Percentiles rank a stretch among this genome's conserved stretches.
Evolutionary conservation across 768 basidiomycete species (phyloP).

Genomic region (Rhodotorula kratochvilovae): DNA sequence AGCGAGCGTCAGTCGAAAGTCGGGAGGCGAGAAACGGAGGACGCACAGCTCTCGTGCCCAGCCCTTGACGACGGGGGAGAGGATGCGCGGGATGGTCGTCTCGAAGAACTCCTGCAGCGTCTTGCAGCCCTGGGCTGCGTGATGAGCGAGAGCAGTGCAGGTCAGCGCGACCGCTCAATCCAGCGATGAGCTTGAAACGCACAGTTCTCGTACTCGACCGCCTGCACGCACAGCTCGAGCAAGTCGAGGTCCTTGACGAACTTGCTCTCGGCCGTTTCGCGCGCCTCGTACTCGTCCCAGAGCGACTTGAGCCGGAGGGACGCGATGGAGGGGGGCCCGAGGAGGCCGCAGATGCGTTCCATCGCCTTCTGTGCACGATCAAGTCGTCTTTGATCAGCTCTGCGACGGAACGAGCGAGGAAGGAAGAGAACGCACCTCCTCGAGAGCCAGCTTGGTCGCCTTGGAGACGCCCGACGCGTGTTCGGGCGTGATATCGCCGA

Average conservation of each 20-base stretch:
- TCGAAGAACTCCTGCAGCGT: conserved; percentile 73
- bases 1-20: not conserved
- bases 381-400: not conserved
- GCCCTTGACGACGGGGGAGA: conserved; percentile 64
- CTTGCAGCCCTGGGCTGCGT: conserved; percentile 59
- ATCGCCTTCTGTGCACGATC: conserved; percentile 67
- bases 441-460: conserved; percentile 69
- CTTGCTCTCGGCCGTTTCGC: conserved; percentile 66
- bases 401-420: not conserved
- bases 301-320: conserved; percentile 55
- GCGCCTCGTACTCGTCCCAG: conserved; percentile 80
- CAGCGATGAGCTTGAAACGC: not conserved
- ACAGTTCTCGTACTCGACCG: conserved; percentile 49
- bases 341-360: conserved; percentile 78
- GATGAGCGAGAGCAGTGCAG: conserved; percentile 49
- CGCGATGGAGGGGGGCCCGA: conserved; percentile 70
- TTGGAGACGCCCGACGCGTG: conserved; percentile 69
- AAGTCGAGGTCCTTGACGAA: conserved; percentile 89
- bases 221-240: conserved; percentile 83
- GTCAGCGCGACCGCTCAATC: not conserved
- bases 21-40: not conserved
- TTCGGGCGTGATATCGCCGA: conserved; percentile 87
- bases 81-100: conserved; percentile 66
- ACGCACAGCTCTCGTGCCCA: conserved; percentile 62
- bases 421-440: conserved; percentile 55